Percentiles rank a stretch among this genome's conserved stretches.
These are phyloP conservation scores for Stenogyne calaminthoides DNA, from an alignment of 305 asterid species.

Conservation along the genomic window DNA sequence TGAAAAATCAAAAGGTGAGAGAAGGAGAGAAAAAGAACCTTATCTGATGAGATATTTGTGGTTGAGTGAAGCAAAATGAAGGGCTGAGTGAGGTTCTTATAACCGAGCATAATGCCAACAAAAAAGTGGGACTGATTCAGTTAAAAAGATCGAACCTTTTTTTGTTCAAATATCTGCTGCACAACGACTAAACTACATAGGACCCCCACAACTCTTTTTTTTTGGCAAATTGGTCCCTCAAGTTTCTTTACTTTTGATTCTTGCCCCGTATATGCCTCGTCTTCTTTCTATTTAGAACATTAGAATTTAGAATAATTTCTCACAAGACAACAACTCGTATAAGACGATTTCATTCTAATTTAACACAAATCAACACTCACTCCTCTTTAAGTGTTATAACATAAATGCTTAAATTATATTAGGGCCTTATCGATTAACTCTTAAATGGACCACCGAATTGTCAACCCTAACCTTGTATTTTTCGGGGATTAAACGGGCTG, in stretches of 20 bases:
- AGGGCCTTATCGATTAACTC: no score
- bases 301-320: no score
- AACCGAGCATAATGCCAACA: conserved; percentile 12
- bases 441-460: no score
- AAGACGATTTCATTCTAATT: no score
- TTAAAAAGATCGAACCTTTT: conserved; percentile 5
- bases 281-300: no score
- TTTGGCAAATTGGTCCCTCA: conserved; percentile 7
- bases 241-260: neutral
- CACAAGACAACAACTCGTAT: no score
- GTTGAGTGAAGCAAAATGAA: conserved; percentile 40
- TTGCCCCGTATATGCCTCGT: neutral
- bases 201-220: neutral
- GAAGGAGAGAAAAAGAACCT: conserved; percentile 25
- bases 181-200: conserved; percentile 15
- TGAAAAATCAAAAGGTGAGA: conserved; percentile 1
- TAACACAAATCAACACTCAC: no score
- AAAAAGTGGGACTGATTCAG: conserved; percentile 25
- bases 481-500: no score
- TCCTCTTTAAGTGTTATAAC: no score
- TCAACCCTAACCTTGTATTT: no score
- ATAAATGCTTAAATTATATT: no score
- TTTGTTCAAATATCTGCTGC: conserved; percentile 27
- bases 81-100: conserved; percentile 28
- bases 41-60: conserved; percentile 42